phyloP scores from a whole-genome alignment of 228 moss, liverwort and hornwort species.

The Sphagnum fallax region DNA sequence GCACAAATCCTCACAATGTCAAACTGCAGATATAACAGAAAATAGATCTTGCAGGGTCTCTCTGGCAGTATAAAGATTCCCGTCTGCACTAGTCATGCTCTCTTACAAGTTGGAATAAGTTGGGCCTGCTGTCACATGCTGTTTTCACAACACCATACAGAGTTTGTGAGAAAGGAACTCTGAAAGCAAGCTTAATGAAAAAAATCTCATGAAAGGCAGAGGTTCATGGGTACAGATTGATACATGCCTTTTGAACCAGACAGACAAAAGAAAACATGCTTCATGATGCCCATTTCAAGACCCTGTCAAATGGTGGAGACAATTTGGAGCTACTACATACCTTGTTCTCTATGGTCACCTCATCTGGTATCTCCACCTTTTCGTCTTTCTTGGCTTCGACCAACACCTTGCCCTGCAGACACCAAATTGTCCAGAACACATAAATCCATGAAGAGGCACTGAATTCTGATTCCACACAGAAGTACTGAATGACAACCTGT shows the following conservation, averaged over 20 bases:
- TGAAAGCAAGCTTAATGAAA: background rate
- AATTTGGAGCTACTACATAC: conserved; percentile 5
- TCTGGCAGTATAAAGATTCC: too few species aligned
- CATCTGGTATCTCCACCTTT: conserved; percentile 67
- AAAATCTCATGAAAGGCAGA: background rate
- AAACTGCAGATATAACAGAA: too few species aligned
- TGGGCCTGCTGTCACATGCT: conserved; percentile 50
- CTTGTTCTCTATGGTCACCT: conserved; percentile 56
- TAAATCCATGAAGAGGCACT: background rate
- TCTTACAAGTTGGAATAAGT: conserved; percentile 39
- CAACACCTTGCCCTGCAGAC: conserved; percentile 64
- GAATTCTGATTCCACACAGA: background rate
- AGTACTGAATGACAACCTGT: background rate
- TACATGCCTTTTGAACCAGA: background rate
- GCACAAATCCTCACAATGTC: too few species aligned
- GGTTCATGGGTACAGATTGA: background rate
- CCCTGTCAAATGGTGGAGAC: background rate
- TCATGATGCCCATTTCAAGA: too few species aligned
- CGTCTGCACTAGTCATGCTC: too few species aligned
- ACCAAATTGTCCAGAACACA: background rate
- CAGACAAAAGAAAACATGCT: background rate
- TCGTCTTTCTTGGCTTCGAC: conserved; percentile 59
- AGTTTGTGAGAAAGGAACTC: too few species aligned
- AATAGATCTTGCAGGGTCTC: too few species aligned
- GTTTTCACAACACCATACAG: conserved; percentile 12